Evolutionary conservation across 257 asterid species (phyloP).

Genomic region (Buddleja alternifolia): DNA sequence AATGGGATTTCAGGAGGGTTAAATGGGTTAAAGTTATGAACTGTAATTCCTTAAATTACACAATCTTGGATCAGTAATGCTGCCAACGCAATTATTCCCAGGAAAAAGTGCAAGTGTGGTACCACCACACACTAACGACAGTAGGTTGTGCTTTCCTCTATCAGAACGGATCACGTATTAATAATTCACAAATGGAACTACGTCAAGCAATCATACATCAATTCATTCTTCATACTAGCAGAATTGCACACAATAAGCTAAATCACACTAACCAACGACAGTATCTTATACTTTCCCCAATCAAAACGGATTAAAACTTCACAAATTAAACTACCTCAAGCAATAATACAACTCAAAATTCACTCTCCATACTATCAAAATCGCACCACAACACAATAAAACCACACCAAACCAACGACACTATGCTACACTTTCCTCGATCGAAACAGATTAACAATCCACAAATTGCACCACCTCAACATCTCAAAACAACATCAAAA

Average conservation of each 20-base stretch:
- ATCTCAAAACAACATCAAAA: neutral
- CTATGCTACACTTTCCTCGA: too few relatives aligned
- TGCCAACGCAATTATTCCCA: neutral
- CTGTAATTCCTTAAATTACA: neutral
- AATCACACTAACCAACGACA: too few relatives aligned
- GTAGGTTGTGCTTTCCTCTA: too few relatives aligned
- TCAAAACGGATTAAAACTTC: too few relatives aligned
- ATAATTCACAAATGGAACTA: too few relatives aligned
- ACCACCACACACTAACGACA: too few relatives aligned
- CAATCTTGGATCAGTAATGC: neutral
- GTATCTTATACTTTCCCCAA: too few relatives aligned
- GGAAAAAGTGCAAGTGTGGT: too few relatives aligned
- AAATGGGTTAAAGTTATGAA: neutral
- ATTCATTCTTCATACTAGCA: too few relatives aligned
- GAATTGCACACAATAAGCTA: too few relatives aligned
- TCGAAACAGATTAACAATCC: slow-evolving; percentile 6
- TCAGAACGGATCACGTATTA: too few relatives aligned
- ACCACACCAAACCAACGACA: neutral
- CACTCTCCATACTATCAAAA: neutral
- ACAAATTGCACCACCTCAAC: slow-evolving; percentile 24
- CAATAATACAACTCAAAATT: neutral
- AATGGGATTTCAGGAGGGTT: neutral
- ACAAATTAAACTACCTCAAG: slow-evolving; percentile 11
- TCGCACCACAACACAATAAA: neutral
- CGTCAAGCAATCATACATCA: too few relatives aligned